Evolutionary conservation across 2,329 filamentous ascomycete genomes (phyloP).

Genomic region (Leptoxyphium fumago): DNA sequence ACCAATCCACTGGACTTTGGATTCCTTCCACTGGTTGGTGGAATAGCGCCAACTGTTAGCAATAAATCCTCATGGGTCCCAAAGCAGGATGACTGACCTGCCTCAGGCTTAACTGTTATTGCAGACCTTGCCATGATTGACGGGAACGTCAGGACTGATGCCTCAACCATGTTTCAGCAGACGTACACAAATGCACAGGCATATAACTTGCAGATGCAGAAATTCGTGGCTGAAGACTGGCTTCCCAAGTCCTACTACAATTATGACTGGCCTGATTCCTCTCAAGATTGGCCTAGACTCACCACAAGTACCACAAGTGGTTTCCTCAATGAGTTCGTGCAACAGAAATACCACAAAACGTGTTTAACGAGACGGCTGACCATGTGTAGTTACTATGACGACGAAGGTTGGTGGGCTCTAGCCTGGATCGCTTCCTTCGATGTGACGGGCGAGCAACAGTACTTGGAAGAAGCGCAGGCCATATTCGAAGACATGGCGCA

Average conservation of each 20-base stretch:
- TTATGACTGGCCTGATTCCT: conserved; percentile 1
- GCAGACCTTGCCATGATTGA: conserved; percentile 15
- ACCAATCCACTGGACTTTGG: conserved; percentile 17
- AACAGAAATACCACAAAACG: background rate
- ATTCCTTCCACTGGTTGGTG: conserved; percentile 18
- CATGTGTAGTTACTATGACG: conserved; percentile 34
- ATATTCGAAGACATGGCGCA: conserved; percentile 35
- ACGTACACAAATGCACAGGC: conserved; percentile 13
- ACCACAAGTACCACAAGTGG: conserved; percentile 3
- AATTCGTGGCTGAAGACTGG: conserved; percentile 2
- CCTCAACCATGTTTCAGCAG: conserved; percentile 7
- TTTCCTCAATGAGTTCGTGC: conserved; percentile 8
- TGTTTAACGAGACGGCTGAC: conserved; percentile 3
- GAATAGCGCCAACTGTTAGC: conserved; percentile 18
- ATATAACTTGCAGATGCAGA: conserved; percentile 14
- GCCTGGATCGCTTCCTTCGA: conserved; percentile 43
- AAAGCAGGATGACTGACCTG: too few relatives aligned
- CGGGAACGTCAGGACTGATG: conserved; percentile 5
- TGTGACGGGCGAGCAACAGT: conserved; percentile 29
- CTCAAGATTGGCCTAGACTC: background rate
- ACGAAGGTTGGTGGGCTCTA: conserved; percentile 40
- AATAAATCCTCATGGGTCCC: too few relatives aligned
- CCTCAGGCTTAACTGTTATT: conserved; percentile 14
- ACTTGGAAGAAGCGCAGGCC: conserved; percentile 31
- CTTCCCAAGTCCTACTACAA: conserved; percentile 4